Evolutionary conservation across 495 filamentous ascomycete genomes (phyloP).

Genomic region (Aspergillus sclerotioniger): DNA sequence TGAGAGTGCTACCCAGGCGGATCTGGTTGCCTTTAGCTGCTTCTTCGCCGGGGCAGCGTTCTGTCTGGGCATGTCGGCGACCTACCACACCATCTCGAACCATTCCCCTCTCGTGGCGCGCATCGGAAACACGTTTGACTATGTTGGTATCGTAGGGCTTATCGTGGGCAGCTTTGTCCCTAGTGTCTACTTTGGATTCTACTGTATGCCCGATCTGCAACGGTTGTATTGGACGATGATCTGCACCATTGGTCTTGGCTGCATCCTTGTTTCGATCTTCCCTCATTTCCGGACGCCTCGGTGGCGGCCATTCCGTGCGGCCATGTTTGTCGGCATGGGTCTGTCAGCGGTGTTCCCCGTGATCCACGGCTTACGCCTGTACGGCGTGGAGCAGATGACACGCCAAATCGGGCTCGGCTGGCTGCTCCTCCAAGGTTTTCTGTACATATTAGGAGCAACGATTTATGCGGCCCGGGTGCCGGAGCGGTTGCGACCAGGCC

Average conservation of each 20-base stretch:
- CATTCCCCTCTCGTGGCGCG: conserved; percentile 58
- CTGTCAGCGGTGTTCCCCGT: conserved; percentile 80
- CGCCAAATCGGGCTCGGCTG: conserved; percentile 78
- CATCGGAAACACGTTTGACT: conserved; percentile 77
- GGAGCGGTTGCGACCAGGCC: conserved; percentile 48
- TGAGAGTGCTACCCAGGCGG: conserved; percentile 57
- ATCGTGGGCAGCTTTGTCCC: conserved; percentile 89
- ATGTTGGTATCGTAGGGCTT: conserved; percentile 84
- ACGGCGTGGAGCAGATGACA: conserved; percentile 56
- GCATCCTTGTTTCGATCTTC: conserved; percentile 68
- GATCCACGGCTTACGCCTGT: conserved; percentile 65
- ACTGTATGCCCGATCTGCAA: conserved; percentile 60
- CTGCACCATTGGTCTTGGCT: conserved; percentile 68
- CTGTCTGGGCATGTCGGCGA: conserved; percentile 83
- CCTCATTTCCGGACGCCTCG: conserved; percentile 78
- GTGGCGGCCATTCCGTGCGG: conserved; percentile 81
- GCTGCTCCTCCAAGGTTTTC: conserved; percentile 72
- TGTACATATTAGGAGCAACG: conserved; percentile 84
- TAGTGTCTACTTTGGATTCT: conserved; percentile 84
- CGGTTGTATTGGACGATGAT: conserved; percentile 78
- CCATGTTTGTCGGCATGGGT: conserved; percentile 90
- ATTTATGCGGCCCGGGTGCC: conserved; percentile 70
- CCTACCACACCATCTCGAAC: conserved; percentile 70
- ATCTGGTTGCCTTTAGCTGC: conserved; percentile 69
- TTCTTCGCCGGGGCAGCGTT: conserved; percentile 75